These are phyloP conservation scores for Mycena olivaceomarginata DNA, from an alignment of 768 basidiomycete genomes.

Conservation along the genomic window DNA sequence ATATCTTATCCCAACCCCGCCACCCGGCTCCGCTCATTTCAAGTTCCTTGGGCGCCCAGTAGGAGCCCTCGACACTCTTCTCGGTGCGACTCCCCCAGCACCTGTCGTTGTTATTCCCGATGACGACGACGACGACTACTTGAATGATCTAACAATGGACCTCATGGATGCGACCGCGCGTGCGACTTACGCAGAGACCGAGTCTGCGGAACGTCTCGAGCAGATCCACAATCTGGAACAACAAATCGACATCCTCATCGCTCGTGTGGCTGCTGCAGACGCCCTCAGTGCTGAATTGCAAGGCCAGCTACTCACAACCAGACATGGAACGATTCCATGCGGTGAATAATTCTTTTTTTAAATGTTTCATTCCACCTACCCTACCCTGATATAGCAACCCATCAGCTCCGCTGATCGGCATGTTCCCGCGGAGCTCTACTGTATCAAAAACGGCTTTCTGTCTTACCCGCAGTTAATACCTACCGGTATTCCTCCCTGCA, in stretches of 20 bases:
- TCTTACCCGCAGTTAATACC: not conserved
- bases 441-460: not conserved
- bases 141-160: not conserved
- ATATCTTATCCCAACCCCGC: too few relatives aligned
- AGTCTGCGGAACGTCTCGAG: not conserved
- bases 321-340: not conserved
- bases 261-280: not conserved
- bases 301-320: not conserved
- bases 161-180: too few relatives aligned
- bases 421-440: not conserved
- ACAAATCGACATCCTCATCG: not conserved
- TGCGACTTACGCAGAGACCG: not conserved
- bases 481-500: not conserved
- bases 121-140: not conserved
- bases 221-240: not conserved
- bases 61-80: not conserved
- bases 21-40: too few relatives aligned
- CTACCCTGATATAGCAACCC: not conserved
- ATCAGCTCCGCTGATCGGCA: not conserved
- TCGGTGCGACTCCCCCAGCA: not conserved
- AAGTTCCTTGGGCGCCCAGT: not conserved
- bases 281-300: not conserved
- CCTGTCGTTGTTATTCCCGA: conserved; percentile 7
- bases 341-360: not conserved
- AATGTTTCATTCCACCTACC: not conserved